Conservation (phyloP, 2,329 filamentous ascomycete genomes). For the Phyllosticta citribraziliensis region DNA sequence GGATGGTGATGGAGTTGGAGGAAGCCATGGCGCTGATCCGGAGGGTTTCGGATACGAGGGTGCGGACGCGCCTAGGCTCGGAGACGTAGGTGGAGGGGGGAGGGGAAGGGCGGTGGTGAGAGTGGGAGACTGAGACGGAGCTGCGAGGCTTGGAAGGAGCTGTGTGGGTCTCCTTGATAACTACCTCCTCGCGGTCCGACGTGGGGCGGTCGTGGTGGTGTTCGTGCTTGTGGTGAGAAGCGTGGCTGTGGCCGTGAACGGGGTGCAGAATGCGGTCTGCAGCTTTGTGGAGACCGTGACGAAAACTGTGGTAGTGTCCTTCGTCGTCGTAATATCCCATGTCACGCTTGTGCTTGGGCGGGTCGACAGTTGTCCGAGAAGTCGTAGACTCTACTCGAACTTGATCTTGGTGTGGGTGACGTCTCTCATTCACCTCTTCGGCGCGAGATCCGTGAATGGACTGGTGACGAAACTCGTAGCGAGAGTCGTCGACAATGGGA, state of each 20-base stretch:
- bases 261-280: constrained; percentile 57
- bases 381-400: constrained; percentile 41
- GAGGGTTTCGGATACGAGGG: not conserved
- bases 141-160: constrained; percentile 20
- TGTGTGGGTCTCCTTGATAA: constrained; percentile 36
- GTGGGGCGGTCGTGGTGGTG: constrained; percentile 27
- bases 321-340: constrained; percentile 78
- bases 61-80: constrained; percentile 17
- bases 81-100: constrained; percentile 12
- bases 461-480: constrained; percentile 13
- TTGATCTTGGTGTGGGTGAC: constrained; percentile 33
- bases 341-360: constrained; percentile 44
- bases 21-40: constrained; percentile 36
- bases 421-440: constrained; percentile 27
- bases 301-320: constrained; percentile 65
- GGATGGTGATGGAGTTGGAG: constrained; percentile 91
- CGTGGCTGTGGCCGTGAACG: constrained; percentile 43
- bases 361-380: constrained; percentile 41
- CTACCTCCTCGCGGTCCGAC: constrained; percentile 34
- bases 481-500: constrained; percentile 38
- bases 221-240: constrained; percentile 41
- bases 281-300: constrained; percentile 58
- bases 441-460: constrained; percentile 28
- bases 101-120: constrained; percentile 21
- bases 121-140: constrained; percentile 21